Evolutionary conservation across 2,329 filamentous ascomycete genomes (phyloP), one percentile per base, ranked within the genome.

Genomic region (Lasiodiplodia theobromae): DNA sequence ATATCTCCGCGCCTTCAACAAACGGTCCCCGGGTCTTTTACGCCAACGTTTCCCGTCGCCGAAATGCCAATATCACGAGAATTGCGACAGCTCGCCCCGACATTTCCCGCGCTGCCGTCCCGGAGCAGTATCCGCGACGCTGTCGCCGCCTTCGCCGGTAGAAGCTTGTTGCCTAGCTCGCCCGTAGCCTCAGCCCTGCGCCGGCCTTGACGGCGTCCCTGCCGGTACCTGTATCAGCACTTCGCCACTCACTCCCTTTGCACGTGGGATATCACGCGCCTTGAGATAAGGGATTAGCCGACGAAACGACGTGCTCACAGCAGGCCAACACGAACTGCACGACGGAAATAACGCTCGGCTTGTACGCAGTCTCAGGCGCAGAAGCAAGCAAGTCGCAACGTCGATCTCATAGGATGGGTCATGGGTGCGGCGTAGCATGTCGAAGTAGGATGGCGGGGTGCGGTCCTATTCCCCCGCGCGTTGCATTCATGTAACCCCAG

Each of bases 401-500:
- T 38, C 34, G 54, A 38, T 44, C 54, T 25, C 34, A 37, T 23
- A 18, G 40, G 54, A 37, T 28, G 31, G 34, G 3, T 8, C 21
- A 31, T 18, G 28, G n/a, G n/a, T 8, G 23, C 31, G 54, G n/a
- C 16, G 54, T n/a, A 38, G 31, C 21, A 6, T 12, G 40, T 21
- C 25, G n/a, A 62, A 14, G 28, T 16, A 23, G 28, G 21, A 51
- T 62, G 40, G 58, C 58, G 21, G 58, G 57, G 38, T 16, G 37
- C 57, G 40, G 38, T 16, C 57, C 38, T 63, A 1, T 51, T 51
- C n/a, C 60, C 47, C 60, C 47, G 60, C 60, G 47, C 38, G 23
- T 52, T 64, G 40, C 44, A 49, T 38, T 52, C 60, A 64, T 23
- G 60, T 64, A 64, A 64, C 60, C 60, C 60, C 12, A 28, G 8